Base-by-base conservation (phyloP, 164 flowering plant species). In the Macadamia tetraphylla region DNA sequence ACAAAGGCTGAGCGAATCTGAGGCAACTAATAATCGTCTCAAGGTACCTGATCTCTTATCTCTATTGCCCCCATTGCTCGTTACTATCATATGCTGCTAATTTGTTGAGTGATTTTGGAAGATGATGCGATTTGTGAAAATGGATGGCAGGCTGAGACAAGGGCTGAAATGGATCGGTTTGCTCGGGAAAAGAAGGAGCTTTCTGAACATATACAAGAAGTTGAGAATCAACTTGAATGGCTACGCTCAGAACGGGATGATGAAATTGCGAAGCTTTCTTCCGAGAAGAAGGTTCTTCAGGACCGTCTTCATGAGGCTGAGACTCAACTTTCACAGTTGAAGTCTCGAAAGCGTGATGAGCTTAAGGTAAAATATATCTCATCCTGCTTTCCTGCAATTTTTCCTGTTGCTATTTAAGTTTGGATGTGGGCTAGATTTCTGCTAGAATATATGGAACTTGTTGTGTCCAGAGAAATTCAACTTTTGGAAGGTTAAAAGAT, bases 221-320 rank as follows among this genome's bases (percentile, higher is more conserved):
- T 74, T 67, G 97, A 95, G 70, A 88, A 83, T 75, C 98, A 95
- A 75, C 90, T 91, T 46, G 98, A 95, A 68, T 95, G 99, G 99
- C 74, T 83, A 66, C 89, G 95, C 59, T 80, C 93, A 44, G 99
- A 95, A 80, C 79, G 84, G 60, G 93, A 87, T 78, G 99, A 95
- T 59, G 96, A 87, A 77, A 79, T 87, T 51, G 70, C 82, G 55
- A 95, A 91, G 77, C 86, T 89, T 30, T 73, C 76, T 18, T 70
- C 88, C 15, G 99, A 95, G 71, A 95, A 88, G 70, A 95, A 86
- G 77, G 74, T 74, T 72, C 84, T 92, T 67, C 98, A 87, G 72
- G 98, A 95, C 66, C 97, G 92, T 74, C 86, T 95, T 62, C 89
- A 89, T 81, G 99, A 92, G 81, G 88, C 93, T 52, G 99, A 95